Evolutionary conservation across 129 eudicot species (phyloP), one percentile per base, ranked within the genome.

Genomic region (carrot (Daucus carota)): DNA sequence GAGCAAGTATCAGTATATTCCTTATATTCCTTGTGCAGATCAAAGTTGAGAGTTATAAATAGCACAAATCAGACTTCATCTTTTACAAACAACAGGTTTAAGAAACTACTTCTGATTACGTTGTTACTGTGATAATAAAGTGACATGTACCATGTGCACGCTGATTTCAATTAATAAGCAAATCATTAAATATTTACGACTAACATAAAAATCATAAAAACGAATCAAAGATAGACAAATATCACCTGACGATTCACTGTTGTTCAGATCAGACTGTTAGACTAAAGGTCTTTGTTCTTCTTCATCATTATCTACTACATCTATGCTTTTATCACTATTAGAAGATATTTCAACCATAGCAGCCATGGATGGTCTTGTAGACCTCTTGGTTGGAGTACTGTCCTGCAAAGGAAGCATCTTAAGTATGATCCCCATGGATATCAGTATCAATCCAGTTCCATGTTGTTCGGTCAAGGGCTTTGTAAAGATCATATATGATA

Each of bases 391-490:
- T 6, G 86, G 79, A 33, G 84, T 85, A 78, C 75, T 76, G 6
- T 86, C 93, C 22, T 67, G 72, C 72, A 67, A 17, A 0, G 91
- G 91, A 78, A 88, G 48, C 87, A 88, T 83, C 82, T 92, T 89
- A 79, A 87, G 18, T 63, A 85, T 68, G 54, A 92, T 89, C 72
- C 91, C 96, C 96, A 89, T 89, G 5, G 89, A 54, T 80, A 92
- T 92, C 81, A 92, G 63, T 74, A 92, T 41, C 81, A 92, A 87
- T 29, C 96, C 97, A 13, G 84, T 82, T 42, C 86, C 88, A 48
- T 92, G 96, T 73, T 92, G 97, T 70, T 87, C 96, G 0, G 90
- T 89, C 70, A 92, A 81, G 4, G 92, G 92, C 77, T 92, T 92
- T 18, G 96, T 92, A 81, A 92, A 92, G 50, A 92, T 84, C 87